A percentile compares a stretch with the other conserved stretches of the same genome.
phyloP scores from a whole-genome alignment of 2,329 filamentous ascomycete genomes.

The Cylindrodendrum hubeiense region DNA sequence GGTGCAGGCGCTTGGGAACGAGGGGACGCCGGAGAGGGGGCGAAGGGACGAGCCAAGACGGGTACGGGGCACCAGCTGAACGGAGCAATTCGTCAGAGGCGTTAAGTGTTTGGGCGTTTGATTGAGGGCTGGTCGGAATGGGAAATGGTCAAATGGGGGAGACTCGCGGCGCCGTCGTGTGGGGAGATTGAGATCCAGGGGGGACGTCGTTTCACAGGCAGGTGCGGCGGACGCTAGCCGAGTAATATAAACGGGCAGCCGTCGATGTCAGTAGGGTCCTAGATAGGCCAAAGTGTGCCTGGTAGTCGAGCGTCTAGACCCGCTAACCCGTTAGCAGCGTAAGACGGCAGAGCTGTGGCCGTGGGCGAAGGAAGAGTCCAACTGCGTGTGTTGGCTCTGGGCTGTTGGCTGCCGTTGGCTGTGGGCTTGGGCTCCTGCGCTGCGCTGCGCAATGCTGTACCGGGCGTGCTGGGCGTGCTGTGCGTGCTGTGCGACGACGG shows the following conservation, averaged over 20 bases:
- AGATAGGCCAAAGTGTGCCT: not conserved
- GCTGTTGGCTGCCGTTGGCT: not conserved
- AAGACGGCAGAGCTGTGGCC: not conserved
- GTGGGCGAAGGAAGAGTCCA: not conserved
- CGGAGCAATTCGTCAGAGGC: slow-evolving; percentile 33
- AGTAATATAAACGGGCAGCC: slow-evolving; percentile 33
- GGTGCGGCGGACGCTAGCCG: slow-evolving; percentile 39
- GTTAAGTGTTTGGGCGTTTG: slow-evolving; percentile 24
- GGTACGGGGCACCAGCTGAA: not conserved
- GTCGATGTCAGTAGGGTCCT: not conserved
- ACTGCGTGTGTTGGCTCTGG: not conserved
- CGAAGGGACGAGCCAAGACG: not conserved
- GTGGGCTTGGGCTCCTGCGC: slow-evolving; percentile 5
- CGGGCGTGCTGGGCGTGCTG: too few species aligned
- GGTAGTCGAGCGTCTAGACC: not conserved
- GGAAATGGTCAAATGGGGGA: slow-evolving; percentile 11
- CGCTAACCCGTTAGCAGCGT: not conserved
- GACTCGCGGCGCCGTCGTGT: slow-evolving; percentile 26
- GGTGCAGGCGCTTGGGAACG: not conserved
- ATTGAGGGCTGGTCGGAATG: slow-evolving; percentile 13
- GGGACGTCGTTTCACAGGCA: slow-evolving; percentile 45
- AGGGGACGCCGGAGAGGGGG: not conserved
- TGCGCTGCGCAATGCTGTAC: not conserved
- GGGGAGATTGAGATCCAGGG: slow-evolving; percentile 39
- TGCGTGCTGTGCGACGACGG: slow-evolving; percentile 23